These are phyloP conservation scores for Hyparrhenia diplandra DNA, from an alignment of 176 grass and related monocot species.

Conservation along the genomic window DNA sequence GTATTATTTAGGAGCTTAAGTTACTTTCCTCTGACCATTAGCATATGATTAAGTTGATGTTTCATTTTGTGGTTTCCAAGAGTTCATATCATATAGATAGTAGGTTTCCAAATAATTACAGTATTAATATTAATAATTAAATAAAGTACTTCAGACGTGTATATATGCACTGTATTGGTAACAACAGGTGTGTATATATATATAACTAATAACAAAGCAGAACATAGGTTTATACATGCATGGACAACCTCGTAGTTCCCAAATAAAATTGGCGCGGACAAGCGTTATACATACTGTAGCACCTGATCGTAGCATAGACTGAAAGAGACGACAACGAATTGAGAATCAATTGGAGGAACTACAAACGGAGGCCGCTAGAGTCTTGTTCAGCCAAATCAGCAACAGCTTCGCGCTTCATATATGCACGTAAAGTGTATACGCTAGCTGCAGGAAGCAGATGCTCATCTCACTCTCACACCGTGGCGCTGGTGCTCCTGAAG, in stretches of 20 bases:
- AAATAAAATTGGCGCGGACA: background rate
- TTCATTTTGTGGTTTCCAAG: too few relatives aligned
- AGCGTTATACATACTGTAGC: background rate
- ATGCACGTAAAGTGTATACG: too few relatives aligned
- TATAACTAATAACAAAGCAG: background rate
- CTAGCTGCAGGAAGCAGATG: background rate
- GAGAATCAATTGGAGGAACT: background rate
- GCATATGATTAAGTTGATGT: too few relatives aligned
- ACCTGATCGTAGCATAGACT: background rate
- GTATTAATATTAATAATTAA: too few relatives aligned
- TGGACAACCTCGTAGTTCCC: background rate
- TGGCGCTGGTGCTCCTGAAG: slow-evolving; percentile 47
- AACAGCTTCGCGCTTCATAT: background rate
- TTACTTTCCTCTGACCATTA: background rate
- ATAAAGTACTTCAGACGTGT: background rate
- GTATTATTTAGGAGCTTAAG: too few relatives aligned
- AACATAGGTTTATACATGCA: background rate
- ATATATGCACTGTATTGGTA: background rate
- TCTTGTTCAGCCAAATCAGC: background rate
- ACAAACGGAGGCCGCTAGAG: background rate
- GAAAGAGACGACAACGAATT: background rate
- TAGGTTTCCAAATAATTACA: too few relatives aligned
- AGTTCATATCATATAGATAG: too few relatives aligned
- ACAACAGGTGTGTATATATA: background rate
- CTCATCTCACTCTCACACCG: slow-evolving; percentile 4